Evolutionary conservation across 441 rosid species (phyloP).

Genomic region (Isatis lusitanica): DNA sequence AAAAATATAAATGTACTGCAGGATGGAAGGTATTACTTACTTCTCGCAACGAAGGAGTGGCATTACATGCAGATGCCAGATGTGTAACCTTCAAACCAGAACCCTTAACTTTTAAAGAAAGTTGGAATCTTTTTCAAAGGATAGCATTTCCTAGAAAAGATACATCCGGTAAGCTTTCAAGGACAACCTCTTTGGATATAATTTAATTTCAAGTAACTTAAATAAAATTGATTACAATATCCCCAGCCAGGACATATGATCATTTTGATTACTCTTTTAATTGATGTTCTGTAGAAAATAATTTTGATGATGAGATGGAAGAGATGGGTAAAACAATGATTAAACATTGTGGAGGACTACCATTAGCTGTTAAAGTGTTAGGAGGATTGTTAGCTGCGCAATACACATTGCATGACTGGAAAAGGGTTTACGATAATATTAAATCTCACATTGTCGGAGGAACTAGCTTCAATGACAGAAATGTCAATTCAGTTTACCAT

Average conservation of each 20-base stretch:
- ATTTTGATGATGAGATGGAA: neutral
- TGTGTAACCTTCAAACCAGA: neutral
- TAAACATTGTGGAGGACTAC: slow-evolving; percentile 26
- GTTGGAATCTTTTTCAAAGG: neutral
- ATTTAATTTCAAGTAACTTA: no score
- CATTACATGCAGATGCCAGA: neutral
- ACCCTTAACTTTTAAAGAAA: neutral
- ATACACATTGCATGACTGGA: neutral
- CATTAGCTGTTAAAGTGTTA: slow-evolving; percentile 10
- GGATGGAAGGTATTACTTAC: neutral
- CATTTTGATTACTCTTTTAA: no score
- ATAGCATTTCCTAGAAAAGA: neutral
- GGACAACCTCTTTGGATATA: no score
- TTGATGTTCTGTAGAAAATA: neutral
- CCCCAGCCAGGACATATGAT: no score
- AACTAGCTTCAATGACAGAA: neutral
- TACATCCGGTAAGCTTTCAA: neutral
- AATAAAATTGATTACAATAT: no score
- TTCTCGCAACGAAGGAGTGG: neutral
- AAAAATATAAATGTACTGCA: neutral
- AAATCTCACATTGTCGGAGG: neutral
- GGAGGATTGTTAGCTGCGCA: neutral
- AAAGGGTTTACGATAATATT: neutral
- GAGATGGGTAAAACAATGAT: slow-evolving; percentile 12
- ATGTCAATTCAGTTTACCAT: neutral